A percentile compares a stretch with the other conserved stretches of the same genome.
These are phyloP conservation scores for Brassica incana DNA, from an alignment of 345 rosid genomes.

Conservation along the genomic window DNA sequence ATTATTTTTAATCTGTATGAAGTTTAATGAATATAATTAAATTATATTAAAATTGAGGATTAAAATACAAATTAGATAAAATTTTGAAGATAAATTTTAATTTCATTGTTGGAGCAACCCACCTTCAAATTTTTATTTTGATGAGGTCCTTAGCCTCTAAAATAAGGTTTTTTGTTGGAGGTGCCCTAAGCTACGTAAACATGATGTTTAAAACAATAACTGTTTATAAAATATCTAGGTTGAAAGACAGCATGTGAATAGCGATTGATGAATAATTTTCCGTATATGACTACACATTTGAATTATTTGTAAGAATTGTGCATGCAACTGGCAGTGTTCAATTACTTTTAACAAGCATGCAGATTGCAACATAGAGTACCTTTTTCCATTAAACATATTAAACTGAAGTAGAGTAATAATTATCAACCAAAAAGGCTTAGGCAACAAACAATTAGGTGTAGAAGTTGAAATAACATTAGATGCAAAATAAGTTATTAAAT, in stretches of 20 bases:
- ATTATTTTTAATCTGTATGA: too few species aligned
- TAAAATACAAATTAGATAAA: too few species aligned
- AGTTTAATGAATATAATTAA: too few species aligned
- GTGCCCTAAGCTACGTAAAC: neutral
- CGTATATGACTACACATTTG: neutral
- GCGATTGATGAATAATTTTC: neutral
- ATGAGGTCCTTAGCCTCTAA: too few species aligned
- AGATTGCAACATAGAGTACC: neutral
- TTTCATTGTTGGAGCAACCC: too few species aligned
- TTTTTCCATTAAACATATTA: neutral
- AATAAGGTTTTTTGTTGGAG: too few species aligned
- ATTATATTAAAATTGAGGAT: too few species aligned
- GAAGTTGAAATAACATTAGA: constrained; percentile 1
- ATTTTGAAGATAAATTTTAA: too few species aligned
- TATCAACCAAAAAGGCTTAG: neutral
- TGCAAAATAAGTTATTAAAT: constrained; percentile 8
- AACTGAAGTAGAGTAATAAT: neutral
- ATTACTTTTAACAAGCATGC: constrained; percentile 14
- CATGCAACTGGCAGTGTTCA: constrained; percentile 6
- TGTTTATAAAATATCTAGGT: neutral
- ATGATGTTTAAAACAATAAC: neutral
- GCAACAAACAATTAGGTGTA: constrained; percentile 21
- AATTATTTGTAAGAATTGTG: neutral
- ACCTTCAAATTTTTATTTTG: too few species aligned
- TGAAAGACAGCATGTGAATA: neutral